Base-by-base conservation (phyloP, 345 rosid genomes). In the Rhizophora mangle region DNA sequence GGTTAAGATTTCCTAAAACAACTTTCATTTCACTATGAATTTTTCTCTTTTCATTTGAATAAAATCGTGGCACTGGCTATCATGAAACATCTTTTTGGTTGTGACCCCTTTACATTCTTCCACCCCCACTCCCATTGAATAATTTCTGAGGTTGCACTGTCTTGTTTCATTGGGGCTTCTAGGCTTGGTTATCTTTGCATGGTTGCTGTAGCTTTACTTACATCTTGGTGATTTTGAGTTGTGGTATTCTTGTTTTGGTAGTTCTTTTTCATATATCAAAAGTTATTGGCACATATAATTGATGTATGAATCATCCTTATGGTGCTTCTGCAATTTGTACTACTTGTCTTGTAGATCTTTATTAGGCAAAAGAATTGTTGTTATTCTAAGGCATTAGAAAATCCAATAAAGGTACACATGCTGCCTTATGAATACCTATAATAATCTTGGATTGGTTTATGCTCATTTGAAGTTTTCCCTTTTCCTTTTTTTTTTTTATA, bases 311-410 rank as follows among this genome's bases (percentile, higher is more conserved):
- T 43, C 18, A 13, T 43, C 49, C 19, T 0, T 3, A 19, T 65
- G 53, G 19, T 67, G 58, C 56, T 75, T 60, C 39, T 67, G 61
- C 62, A n/a, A 68, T 19, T 32, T 10, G 32, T 34, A 59, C 68
- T 60, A 70, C 66, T 76, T 60, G 66, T 64, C 61, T 78, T 79
- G 26, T 93, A 95, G 99, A 92, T 92, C 39, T 90, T 87, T 83
- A 87, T 95, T 46, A 81, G 97, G 85, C 93, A 92, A 76, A 95
- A 95, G 79, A 95, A 95, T 69, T 91, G 88, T 31, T 90, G 93
- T 80, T 92, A 97, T 37, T 86, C 97, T 7, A 95, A 95, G 82
- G 96, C 97, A 63, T 85, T 85, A 56, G 97, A 95, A 70, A 95
- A 95, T 87, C 87, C 97, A 52, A 92, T 95, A 66, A 95, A 95